phyloP scores from a whole-genome alignment of 805 yeast genomes.

The Candida easanensis region DNA sequence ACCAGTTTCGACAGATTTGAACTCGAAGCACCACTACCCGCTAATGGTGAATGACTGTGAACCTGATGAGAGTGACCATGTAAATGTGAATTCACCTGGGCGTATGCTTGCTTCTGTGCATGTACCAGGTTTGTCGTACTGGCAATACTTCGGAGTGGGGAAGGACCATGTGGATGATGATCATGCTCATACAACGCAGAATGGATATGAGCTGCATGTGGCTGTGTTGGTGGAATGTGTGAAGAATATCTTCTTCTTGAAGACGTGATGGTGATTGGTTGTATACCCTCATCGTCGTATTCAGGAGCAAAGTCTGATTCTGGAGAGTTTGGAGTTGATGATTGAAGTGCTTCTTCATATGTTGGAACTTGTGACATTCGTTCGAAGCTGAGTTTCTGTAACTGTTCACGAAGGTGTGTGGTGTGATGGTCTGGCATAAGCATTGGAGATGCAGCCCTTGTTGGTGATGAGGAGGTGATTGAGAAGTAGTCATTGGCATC shows the following conservation, averaged over 20 bases:
- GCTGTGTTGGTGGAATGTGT: neutral
- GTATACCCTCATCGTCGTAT: conserved; percentile 31
- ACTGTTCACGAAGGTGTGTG: conserved; percentile 6
- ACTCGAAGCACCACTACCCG: neutral
- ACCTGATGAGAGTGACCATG: neutral
- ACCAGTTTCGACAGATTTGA: conserved; percentile 6
- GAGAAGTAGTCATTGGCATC: conserved; percentile 7
- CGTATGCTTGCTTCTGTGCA: neutral
- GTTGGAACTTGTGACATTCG: conserved; percentile 68
- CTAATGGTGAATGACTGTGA: conserved; percentile 2
- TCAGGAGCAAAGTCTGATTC: conserved; percentile 51
- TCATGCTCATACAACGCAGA: neutral
- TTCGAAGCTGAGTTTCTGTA: conserved; percentile 29
- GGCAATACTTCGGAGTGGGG: conserved; percentile 3
- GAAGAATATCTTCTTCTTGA: neutral
- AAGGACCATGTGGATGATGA: neutral
- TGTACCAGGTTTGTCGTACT: conserved; percentile 2
- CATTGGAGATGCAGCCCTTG: conserved; percentile 8
- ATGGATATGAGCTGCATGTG: neutral
- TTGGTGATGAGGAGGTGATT: neutral
- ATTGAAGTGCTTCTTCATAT: conserved; percentile 63
- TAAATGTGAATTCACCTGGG: neutral
- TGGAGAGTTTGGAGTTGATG: conserved; percentile 39
- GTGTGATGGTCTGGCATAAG: conserved; percentile 5
- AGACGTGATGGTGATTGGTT: neutral